These are phyloP conservation scores for Pythium diclinum DNA, from an alignment of 352 stramenopile genomes.

Conservation along the genomic window DNA sequence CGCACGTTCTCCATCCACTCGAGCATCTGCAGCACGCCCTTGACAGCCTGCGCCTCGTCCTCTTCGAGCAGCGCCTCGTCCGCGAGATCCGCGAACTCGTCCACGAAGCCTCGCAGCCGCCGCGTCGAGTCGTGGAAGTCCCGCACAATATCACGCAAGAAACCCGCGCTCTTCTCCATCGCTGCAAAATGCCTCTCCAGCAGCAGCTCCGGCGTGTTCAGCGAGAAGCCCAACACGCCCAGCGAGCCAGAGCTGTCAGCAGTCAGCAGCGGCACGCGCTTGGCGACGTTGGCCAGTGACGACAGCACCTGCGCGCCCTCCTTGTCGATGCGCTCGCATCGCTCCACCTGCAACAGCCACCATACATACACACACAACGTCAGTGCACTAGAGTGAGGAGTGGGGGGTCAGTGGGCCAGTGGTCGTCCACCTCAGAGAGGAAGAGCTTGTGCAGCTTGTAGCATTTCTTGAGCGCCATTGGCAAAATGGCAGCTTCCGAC, in stretches of 20 bases:
- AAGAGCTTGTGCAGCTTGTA: slow-evolving; percentile 69
- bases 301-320: slow-evolving; percentile 65
- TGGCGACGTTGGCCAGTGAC: slow-evolving; percentile 63
- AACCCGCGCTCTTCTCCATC: slow-evolving; percentile 60
- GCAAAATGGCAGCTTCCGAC: neutral
- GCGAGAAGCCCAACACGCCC: slow-evolving; percentile 46
- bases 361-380: neutral
- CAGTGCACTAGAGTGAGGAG: neutral
- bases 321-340: slow-evolving; percentile 47
- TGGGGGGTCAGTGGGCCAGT: neutral
- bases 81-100: slow-evolving; percentile 34
- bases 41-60: neutral
- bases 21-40: slow-evolving; percentile 29
- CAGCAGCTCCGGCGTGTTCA: slow-evolving; percentile 37
- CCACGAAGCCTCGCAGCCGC: slow-evolving; percentile 39
- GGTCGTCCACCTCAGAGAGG: slow-evolving; percentile 38
- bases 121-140: slow-evolving; percentile 47
- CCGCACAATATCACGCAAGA: slow-evolving; percentile 49
- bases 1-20: slow-evolving; percentile 80
- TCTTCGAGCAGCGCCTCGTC: slow-evolving; percentile 25
- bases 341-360: slow-evolving; percentile 25
- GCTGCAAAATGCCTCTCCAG: slow-evolving; percentile 64
- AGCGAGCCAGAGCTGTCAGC: slow-evolving; percentile 25
- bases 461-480: slow-evolving; percentile 58
- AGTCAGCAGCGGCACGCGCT: slow-evolving; percentile 47